These are phyloP conservation scores for Saccharomycopsis sp. DNA, from an alignment of 805 yeast genomes.

Conservation along the genomic window DNA sequence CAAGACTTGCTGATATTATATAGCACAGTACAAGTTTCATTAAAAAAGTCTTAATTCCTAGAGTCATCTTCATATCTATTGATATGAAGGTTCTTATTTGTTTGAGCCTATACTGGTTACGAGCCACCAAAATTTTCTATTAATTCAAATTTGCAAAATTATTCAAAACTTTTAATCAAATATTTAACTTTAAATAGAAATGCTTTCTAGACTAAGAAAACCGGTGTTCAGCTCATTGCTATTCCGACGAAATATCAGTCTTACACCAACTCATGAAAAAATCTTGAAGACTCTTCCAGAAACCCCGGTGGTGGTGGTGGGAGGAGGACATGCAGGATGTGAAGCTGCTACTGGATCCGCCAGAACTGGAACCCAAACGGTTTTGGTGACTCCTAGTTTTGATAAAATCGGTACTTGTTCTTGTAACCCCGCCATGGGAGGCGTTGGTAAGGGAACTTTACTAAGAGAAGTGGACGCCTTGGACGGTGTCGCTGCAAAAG, in stretches of 20 bases:
- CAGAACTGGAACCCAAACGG: slow-evolving; percentile 61
- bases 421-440: slow-evolving; percentile 97
- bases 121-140: no score
- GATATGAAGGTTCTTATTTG: no score
- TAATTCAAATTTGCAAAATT: no score
- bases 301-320: slow-evolving; percentile 75
- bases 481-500: slow-evolving; percentile 79
- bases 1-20: no score
- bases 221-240: no score
- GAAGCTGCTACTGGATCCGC: slow-evolving; percentile 96
- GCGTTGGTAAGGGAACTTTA: slow-evolving; percentile 94
- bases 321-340: slow-evolving; percentile 99
- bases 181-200: no score
- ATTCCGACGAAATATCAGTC: slow-evolving; percentile 11
- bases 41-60: no score
- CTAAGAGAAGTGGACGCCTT: slow-evolving; percentile 90
- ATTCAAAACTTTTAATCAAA: no score
- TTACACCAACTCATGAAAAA: slow-evolving; percentile 29
- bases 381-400: slow-evolving; percentile 66
- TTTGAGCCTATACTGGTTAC: no score
- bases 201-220: no score
- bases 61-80: no score
- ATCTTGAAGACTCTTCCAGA: slow-evolving; percentile 25
- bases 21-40: no score
- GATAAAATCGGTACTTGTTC: slow-evolving; percentile 86